phyloP scores from a whole-genome alignment of 441 rosid genomes.

The Populus hybrid region DNA sequence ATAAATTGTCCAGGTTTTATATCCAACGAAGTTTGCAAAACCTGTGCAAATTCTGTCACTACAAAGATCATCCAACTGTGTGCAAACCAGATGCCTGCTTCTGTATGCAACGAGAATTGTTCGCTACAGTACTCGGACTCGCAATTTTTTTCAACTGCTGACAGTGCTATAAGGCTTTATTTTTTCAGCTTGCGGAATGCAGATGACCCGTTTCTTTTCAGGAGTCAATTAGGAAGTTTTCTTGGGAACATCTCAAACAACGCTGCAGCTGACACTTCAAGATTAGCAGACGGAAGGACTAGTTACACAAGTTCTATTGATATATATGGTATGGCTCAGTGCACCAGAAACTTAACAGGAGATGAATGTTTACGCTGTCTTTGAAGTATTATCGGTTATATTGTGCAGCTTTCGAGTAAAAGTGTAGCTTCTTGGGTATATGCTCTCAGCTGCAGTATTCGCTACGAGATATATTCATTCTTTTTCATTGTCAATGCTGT shows the following conservation, averaged over 20 bases:
- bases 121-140: slow-evolving; percentile 19
- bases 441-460: slow-evolving; percentile 26
- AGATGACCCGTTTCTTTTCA: slow-evolving; percentile 7
- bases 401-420: slow-evolving; percentile 7
- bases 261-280: slow-evolving; percentile 22
- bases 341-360: slow-evolving; percentile 25
- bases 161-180: not conserved
- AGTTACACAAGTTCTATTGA: not conserved
- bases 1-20: slow-evolving; percentile 25
- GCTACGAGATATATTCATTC: slow-evolving; percentile 27
- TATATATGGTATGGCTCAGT: slow-evolving; percentile 31
- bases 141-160: slow-evolving; percentile 17
- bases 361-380: slow-evolving; percentile 28
- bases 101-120: slow-evolving; percentile 16
- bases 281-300: slow-evolving; percentile 21
- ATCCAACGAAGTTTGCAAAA: slow-evolving; percentile 21
- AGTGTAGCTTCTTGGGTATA: slow-evolving; percentile 15
- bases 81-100: slow-evolving; percentile 26
- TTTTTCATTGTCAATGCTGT: slow-evolving; percentile 3
- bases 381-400: slow-evolving; percentile 5
- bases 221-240: slow-evolving; percentile 15
- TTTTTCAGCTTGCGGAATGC: not conserved
- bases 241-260: slow-evolving; percentile 5
- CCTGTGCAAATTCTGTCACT: slow-evolving; percentile 14
- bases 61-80: slow-evolving; percentile 16